Percentiles rank a stretch among this genome's conserved stretches.
Conservation (phyloP, 352 stramenopile species). For the Globisporangium barbulae region DNA sequence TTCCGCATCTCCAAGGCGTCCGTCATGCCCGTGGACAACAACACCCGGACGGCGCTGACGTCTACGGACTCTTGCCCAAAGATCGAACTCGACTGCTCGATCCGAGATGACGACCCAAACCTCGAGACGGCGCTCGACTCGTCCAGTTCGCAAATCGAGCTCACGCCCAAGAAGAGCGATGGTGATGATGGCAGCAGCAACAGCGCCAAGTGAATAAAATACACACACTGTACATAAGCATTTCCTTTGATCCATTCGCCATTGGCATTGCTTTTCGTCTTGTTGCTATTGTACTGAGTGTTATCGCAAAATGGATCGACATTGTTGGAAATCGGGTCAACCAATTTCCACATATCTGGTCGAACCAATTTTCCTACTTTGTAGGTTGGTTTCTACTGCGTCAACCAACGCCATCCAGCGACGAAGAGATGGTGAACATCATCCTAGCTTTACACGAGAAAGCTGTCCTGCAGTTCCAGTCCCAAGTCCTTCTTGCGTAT, state of each 20-base stretch:
- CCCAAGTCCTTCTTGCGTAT: too few species aligned
- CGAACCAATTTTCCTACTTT: too few species aligned
- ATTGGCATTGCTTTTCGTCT: neutral
- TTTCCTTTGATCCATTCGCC: neutral
- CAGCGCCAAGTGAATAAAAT: neutral
- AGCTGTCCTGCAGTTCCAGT: too few species aligned
- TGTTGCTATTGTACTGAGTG: neutral
- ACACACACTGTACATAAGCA: neutral
- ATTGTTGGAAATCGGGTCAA: neutral
- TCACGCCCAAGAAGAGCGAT: conserved; percentile 18
- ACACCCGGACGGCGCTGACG: neutral
- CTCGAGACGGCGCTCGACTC: conserved; percentile 9
- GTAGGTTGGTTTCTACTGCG: too few species aligned
- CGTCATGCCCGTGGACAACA: conserved; percentile 49
- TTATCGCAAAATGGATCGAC: neutral
- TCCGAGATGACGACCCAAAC: neutral
- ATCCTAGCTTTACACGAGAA: neutral
- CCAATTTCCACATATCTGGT: neutral
- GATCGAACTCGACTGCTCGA: conserved; percentile 14
- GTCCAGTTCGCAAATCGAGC: conserved; percentile 25
- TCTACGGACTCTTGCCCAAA: neutral
- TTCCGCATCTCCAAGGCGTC: conserved; percentile 51
- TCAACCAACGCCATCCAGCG: neutral
- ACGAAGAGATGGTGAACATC: neutral
- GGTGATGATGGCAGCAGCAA: too few species aligned